Conservation (phyloP, 306 rosid genomes). For the Begonia fuchsioides region DNA sequence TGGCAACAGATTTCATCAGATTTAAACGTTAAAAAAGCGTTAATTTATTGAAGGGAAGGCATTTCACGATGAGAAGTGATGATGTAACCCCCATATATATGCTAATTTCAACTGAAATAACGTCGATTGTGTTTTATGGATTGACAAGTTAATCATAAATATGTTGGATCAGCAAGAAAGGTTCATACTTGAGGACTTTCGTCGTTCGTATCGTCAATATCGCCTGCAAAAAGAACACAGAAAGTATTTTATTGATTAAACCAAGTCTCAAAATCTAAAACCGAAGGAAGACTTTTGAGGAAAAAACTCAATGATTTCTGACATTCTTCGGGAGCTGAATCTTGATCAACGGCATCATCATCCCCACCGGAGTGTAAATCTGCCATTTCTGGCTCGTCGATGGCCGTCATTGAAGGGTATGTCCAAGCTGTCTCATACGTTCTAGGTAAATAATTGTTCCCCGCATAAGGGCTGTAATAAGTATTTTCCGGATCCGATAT, state of each 20-base stretch:
- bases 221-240: constrained; percentile 24
- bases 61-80: too few relatives aligned
- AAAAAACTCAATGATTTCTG: constrained; percentile 15
- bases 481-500: constrained; percentile 43
- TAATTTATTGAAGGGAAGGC: neutral
- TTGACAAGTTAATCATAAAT: neutral
- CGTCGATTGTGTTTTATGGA: neutral
- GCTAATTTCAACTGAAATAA: neutral
- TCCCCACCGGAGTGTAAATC: constrained; percentile 43
- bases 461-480: constrained; percentile 55
- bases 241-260: neutral
- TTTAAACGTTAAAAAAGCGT: neutral
- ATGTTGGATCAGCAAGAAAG: constrained; percentile 13
- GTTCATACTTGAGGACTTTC: constrained; percentile 52
- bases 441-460: constrained; percentile 53
- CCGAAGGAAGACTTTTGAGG: neutral
- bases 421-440: constrained; percentile 67
- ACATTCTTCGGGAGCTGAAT: constrained; percentile 73
- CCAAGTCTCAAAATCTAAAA: neutral
- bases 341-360: constrained; percentile 34
- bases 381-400: constrained; percentile 35
- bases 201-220: constrained; percentile 35
- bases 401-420: constrained; percentile 29
- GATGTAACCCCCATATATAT: too few relatives aligned
- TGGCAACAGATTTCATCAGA: neutral